These are phyloP conservation scores for Xylariaceae sp. DNA, from an alignment of 2,329 filamentous ascomycete genomes.

Conservation along the genomic window DNA sequence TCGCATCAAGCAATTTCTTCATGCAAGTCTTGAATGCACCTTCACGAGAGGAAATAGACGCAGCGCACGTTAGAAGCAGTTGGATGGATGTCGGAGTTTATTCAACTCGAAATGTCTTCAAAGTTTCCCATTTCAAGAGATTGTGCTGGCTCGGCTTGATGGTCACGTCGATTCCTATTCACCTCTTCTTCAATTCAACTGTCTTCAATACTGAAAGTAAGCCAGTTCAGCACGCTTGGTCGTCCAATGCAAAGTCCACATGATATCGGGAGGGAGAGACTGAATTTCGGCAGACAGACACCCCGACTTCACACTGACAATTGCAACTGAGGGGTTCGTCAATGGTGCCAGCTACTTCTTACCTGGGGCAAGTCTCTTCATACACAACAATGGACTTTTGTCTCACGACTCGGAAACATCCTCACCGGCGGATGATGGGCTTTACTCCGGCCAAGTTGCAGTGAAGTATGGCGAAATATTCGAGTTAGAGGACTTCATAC, in stretches of 20 bases:
- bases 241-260: not conserved
- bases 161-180: constrained; percentile 24
- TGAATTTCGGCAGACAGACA: not conserved
- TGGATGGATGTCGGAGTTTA: constrained; percentile 43
- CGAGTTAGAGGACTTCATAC: not conserved
- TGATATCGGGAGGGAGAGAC: not conserved
- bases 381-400: not conserved
- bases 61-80: constrained; percentile 36
- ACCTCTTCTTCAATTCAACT: constrained; percentile 29
- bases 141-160: constrained; percentile 20
- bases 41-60: constrained; percentile 43
- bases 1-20: constrained; percentile 1
- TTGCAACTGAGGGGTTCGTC: not conserved
- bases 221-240: not conserved
- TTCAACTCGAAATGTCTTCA: constrained; percentile 35
- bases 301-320: not conserved
- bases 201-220: constrained; percentile 11
- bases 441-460: not conserved
- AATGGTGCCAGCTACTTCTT: not conserved
- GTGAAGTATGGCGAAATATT: not conserved
- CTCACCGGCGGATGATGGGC: no score
- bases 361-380: not conserved
- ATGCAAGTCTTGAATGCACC: constrained; percentile 47
- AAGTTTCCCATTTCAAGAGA: constrained; percentile 15
- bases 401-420: no score